phyloP scores from a whole-genome alignment of 805 yeast genomes.

The Pichia occidentalis region DNA sequence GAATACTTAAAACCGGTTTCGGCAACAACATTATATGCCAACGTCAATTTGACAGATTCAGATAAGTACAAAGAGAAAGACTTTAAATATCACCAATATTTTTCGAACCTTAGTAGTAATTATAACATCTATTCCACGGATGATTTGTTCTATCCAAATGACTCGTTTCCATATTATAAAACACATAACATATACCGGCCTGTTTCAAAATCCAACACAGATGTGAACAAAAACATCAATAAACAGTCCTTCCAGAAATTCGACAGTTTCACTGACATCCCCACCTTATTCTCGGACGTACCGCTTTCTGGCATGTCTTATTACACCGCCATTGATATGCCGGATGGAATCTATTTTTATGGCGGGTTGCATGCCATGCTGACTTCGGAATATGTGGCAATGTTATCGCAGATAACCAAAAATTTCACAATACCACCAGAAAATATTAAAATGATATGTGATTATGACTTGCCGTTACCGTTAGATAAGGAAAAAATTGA shows the following conservation, averaged over 20 bases:
- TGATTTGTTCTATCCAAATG: constrained; percentile 3
- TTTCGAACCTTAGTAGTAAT: constrained; percentile 12
- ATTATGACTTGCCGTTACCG: constrained; percentile 41
- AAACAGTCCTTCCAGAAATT: constrained; percentile 15
- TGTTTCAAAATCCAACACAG: background rate
- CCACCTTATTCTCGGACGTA: constrained; percentile 33
- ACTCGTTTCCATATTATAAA: constrained; percentile 7
- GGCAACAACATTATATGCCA: constrained; percentile 15
- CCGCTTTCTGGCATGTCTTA: constrained; percentile 38
- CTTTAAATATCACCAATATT: constrained; percentile 21
- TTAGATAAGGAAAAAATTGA: constrained; percentile 35
- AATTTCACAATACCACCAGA: constrained; percentile 29
- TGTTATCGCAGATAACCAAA: constrained; percentile 25
- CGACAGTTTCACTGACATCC: constrained; percentile 24
- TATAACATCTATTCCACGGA: background rate
- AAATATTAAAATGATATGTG: constrained; percentile 26
- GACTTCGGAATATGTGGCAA: constrained; percentile 21
- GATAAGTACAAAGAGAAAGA: constrained; percentile 4
- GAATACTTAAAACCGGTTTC: constrained; percentile 17
- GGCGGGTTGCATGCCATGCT: constrained; percentile 38
- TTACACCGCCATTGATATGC: constrained; percentile 37
- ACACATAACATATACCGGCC: constrained; percentile 14
- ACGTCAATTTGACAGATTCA: constrained; percentile 6
- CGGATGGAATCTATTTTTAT: constrained; percentile 32
- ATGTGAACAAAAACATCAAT: constrained; percentile 7